These are phyloP conservation scores for Escovopsis sp. DNA, from an alignment of 2,329 filamentous ascomycete species.

Conservation along the genomic window DNA sequence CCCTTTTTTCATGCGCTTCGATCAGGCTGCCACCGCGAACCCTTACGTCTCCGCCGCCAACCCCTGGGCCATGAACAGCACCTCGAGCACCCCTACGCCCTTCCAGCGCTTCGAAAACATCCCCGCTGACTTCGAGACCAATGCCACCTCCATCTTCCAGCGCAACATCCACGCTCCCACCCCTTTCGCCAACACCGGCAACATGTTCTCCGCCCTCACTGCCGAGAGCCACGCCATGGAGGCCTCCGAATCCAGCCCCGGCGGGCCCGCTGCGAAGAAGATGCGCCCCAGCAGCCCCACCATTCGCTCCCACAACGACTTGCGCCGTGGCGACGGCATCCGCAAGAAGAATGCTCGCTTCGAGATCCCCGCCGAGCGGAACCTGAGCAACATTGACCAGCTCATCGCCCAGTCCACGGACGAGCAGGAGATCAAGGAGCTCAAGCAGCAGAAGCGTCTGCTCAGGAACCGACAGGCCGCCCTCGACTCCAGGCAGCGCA, in stretches of 20 bases:
- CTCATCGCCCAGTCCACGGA: conserved; percentile 78
- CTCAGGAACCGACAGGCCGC: conserved; percentile 92
- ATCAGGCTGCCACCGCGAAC: conserved; percentile 29
- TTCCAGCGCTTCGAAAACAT: conserved; percentile 50
- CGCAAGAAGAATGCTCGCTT: conserved; percentile 98
- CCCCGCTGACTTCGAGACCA: conserved; percentile 39
- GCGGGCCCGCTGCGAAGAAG: conserved; percentile 39
- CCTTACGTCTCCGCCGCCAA: conserved; percentile 25
- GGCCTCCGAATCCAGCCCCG: conserved; percentile 34
- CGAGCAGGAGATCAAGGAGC: conserved; percentile 89
- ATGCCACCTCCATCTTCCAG: conserved; percentile 35
- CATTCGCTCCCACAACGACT: conserved; percentile 60
- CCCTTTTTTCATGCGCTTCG: conserved; percentile 54
- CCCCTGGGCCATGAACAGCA: conserved; percentile 49
- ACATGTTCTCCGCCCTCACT: conserved; percentile 40
- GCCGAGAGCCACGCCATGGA: conserved; percentile 35
- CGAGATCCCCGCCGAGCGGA: conserved; percentile 88
- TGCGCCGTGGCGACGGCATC: conserved; percentile 72
- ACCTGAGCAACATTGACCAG: conserved; percentile 85
- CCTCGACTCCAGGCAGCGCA: conserved; percentile 89
- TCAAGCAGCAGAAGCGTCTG: conserved; percentile 95
- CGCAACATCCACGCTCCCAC: conserved; percentile 36
- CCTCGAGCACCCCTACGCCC: conserved; percentile 59
- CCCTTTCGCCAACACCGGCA: conserved; percentile 38
- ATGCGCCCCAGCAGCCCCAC: conserved; percentile 54